Evolutionary conservation across 768 basidiomycete genomes (phyloP).

Genomic region (Pisolithus microcarpus): DNA sequence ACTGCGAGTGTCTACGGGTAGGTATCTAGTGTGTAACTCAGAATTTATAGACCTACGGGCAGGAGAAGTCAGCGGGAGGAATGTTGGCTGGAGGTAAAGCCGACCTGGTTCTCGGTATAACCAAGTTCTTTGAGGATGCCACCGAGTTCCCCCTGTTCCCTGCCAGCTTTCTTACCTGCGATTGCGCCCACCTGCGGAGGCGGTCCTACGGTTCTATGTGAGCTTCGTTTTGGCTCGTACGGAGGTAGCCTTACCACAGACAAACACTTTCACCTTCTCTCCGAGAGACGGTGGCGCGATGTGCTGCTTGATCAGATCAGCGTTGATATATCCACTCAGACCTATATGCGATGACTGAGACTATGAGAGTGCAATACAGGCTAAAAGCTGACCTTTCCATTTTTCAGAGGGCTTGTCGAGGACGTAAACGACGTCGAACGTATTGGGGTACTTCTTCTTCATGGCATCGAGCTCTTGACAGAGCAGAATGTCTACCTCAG

Average conservation of each 20-base stretch:
- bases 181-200: constrained; percentile 85
- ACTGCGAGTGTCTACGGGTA: no score
- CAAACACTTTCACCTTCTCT: constrained; percentile 81
- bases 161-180: constrained; percentile 83
- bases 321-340: constrained; percentile 65
- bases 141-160: constrained; percentile 75
- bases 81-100: not conserved
- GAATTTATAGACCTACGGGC: constrained; percentile 36
- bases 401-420: constrained; percentile 64
- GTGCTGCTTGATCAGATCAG: constrained; percentile 67
- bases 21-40: constrained; percentile 8
- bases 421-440: constrained; percentile 77
- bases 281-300: constrained; percentile 55
- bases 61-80: constrained; percentile 1
- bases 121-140: constrained; percentile 85
- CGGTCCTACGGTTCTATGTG: constrained; percentile 40
- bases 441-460: constrained; percentile 60
- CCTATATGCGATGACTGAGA: constrained; percentile 31
- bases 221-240: not conserved
- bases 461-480: constrained; percentile 68
- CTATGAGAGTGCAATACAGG: not conserved
- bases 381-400: constrained; percentile 48
- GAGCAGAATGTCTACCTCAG: constrained; percentile 86
- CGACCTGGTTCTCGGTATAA: constrained; percentile 82
- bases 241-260: constrained; percentile 62